Percentiles rank a stretch among this genome's conserved stretches.
Evolutionary conservation across 768 basidiomycete species (phyloP).

Genomic region (Collybiopsis confluens): DNA sequence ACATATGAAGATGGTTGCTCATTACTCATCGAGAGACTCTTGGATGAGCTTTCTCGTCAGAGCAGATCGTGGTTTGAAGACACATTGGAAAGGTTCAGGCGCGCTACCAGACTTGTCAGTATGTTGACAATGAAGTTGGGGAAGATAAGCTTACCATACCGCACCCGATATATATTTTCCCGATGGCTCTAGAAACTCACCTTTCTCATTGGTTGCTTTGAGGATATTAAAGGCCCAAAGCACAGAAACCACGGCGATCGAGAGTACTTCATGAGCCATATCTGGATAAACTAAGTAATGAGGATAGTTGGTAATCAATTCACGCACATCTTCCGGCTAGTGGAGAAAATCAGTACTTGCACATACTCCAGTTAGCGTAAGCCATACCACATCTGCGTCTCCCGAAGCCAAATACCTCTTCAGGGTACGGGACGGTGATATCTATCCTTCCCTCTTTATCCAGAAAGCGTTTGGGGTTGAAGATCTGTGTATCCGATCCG

Average conservation of each 20-base stretch:
- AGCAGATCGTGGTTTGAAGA: background rate
- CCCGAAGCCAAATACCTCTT: background rate
- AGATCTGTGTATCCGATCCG: background rate
- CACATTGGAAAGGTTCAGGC: background rate
- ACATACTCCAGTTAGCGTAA: no score
- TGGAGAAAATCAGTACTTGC: no score
- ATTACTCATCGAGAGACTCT: background rate
- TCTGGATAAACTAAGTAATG: background rate
- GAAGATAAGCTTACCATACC: background rate
- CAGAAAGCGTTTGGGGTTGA: slow-evolving; percentile 11
- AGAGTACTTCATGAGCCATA: background rate
- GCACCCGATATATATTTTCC: background rate
- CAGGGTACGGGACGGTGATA: background rate
- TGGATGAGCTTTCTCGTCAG: background rate
- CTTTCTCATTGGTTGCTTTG: background rate
- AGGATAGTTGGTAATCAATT: background rate
- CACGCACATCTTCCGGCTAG: no score
- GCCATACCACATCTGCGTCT: slow-evolving; percentile 4
- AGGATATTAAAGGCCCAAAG: background rate
- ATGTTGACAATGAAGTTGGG: background rate
- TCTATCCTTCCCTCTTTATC: slow-evolving; percentile 3
- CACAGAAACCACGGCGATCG: background rate
- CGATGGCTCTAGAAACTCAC: background rate
- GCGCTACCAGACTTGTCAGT: background rate
- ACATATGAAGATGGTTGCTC: no score